phyloP scores from a whole-genome alignment of 805 yeast species.

The Candida glaebosa region DNA sequence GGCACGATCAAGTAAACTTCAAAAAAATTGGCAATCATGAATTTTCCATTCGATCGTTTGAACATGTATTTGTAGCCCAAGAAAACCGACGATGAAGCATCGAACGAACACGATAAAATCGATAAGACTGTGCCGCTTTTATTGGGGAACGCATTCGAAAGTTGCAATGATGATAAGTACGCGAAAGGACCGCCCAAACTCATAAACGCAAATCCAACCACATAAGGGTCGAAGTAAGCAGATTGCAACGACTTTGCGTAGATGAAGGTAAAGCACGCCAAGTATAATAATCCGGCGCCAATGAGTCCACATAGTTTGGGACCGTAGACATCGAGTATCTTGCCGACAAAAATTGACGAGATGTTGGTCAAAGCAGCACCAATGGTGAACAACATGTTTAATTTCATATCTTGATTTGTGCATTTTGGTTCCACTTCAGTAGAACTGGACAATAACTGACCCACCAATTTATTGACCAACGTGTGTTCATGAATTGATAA shows the following conservation, averaged over 20 bases:
- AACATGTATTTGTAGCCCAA: conserved; percentile 44
- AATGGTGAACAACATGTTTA: conserved; percentile 56
- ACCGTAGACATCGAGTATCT: conserved; percentile 47
- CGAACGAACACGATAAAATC: conserved; percentile 55
- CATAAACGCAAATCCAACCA: conserved; percentile 49
- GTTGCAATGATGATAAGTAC: conserved; percentile 53
- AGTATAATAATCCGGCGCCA: conserved; percentile 45
- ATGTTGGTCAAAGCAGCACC: conserved; percentile 57
- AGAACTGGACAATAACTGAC: conserved; percentile 8
- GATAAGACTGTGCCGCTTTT: conserved; percentile 52
- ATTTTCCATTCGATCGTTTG: conserved; percentile 24
- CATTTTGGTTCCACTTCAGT: conserved; percentile 39
- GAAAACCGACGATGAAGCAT: conserved; percentile 55
- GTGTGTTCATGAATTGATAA: background rate
- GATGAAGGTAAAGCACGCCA: conserved; percentile 47
- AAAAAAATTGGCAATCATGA: conserved; percentile 44
- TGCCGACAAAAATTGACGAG: conserved; percentile 50
- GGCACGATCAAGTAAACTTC: conserved; percentile 48
- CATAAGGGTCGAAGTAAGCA: conserved; percentile 44
- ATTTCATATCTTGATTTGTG: conserved; percentile 49
- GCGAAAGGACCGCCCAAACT: conserved; percentile 60
- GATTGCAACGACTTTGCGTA: conserved; percentile 25
- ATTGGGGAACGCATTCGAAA: conserved; percentile 54
- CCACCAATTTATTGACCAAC: background rate
- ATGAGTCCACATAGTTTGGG: conserved; percentile 52